These are phyloP conservation scores for Clavispora santaluciae DNA, from an alignment of 805 yeast species.

Conservation along the genomic window DNA sequence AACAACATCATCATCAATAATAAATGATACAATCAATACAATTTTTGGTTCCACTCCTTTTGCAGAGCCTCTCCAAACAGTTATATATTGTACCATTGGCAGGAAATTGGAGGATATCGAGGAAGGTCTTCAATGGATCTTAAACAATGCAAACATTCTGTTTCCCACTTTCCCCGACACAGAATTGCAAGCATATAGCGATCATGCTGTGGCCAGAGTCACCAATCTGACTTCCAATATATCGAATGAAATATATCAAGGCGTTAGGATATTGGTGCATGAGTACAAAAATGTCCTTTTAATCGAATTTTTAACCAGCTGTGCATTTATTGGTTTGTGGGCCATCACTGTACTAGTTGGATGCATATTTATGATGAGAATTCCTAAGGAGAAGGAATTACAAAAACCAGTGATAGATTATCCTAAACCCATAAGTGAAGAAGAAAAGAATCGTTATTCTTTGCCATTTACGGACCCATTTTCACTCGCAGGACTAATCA, in stretches of 20 bases:
- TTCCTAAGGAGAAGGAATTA: neutral
- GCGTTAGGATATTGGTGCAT: slow-evolving; percentile 16
- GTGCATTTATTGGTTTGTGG: slow-evolving; percentile 5
- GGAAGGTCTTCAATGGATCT: slow-evolving; percentile 74
- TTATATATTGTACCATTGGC: slow-evolving; percentile 77
- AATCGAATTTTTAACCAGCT: slow-evolving; percentile 2
- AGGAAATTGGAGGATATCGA: slow-evolving; percentile 63
- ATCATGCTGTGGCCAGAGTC: neutral
- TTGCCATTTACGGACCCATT: slow-evolving; percentile 11
- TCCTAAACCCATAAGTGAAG: slow-evolving; percentile 1
- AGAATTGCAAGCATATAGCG: neutral
- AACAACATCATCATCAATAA: slow-evolving; percentile 21
- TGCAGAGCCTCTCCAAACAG: slow-evolving; percentile 54
- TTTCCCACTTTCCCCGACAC: neutral
- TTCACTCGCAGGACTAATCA: neutral
- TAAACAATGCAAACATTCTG: slow-evolving; percentile 43
- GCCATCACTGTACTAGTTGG: neutral
- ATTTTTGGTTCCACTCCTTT: slow-evolving; percentile 69
- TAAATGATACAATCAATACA: slow-evolving; percentile 54
- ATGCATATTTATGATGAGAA: neutral
- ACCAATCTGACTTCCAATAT: slow-evolving; percentile 10
- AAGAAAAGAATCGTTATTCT: slow-evolving; percentile 8
- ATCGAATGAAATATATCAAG: slow-evolving; percentile 47
- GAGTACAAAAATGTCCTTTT: neutral
- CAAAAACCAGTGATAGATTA: neutral